Evolutionary conservation across 805 yeast genomes (phyloP), one percentile per base, ranked within the genome.

Genomic region (Candida takata): DNA sequence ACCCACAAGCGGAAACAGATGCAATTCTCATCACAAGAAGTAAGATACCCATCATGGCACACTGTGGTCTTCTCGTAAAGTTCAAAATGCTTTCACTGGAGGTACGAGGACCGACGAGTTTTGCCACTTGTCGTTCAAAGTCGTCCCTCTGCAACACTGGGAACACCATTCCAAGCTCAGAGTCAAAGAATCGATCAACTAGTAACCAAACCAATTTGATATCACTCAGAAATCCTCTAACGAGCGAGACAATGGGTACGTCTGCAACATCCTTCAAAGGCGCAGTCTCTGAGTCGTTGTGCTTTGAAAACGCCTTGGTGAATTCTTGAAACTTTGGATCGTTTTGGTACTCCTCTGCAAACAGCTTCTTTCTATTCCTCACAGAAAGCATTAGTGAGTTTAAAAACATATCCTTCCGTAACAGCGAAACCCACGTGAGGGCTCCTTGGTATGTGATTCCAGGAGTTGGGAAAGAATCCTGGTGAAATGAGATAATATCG

Each of bases 341-440:
- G 5, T 20, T 13, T 8, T 13, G 18, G 4, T 8, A 13, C 8
- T 31, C 19, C 19, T 10, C 12, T n/a, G 30, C 14, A 18, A 37
- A 17, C 24, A 39, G 23, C 13, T 26, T 29, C 28, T 29, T 31
- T 15, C 40, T 33, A 34, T 29, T 37, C 34, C 27, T 40, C 11
- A 38, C 26, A 3, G 44, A 37, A 0, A 41, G 23, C 9, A 42
- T 34, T 7, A 51, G 30, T 8, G 48, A 31, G 26, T 45, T 47
- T 26, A 53, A 27, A 29, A 48, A 53, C 8, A 41, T 36, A 32
- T 53, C 57, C 24, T 50, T 53, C 12, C 48, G 34, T 12, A 53
- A 16, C 15, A 53, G 21, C 1, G 52, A 41, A 1, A 45, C 48
- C 57, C 57, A 53, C 3, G 53, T 43, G 12, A 53, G 35, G 0